phyloP scores from a whole-genome alignment of 192 early-diverging fungal genomes.

The Entomortierella chlamydospora region DNA sequence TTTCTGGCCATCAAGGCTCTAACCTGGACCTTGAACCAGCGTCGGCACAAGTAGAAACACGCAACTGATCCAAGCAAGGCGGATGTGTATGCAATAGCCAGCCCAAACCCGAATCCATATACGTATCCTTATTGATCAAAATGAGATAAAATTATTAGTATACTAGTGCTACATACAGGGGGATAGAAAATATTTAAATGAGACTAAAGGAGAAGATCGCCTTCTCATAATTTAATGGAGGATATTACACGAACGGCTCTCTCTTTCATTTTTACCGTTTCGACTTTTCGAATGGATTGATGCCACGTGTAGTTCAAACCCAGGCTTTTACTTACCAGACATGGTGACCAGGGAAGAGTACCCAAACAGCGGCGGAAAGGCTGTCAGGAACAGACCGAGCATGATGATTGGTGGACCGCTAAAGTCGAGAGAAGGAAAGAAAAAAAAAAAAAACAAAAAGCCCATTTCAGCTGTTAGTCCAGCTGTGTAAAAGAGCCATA shows the following conservation, averaged over 20 bases:
- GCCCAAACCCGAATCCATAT: constrained; percentile 70
- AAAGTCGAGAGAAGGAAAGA: not conserved
- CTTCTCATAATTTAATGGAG: too few relatives aligned
- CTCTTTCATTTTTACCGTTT: too few relatives aligned
- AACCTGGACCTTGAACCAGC: constrained; percentile 61
- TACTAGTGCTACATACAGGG: not conserved
- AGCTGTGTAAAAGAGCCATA: too few relatives aligned
- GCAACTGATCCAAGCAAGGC: constrained; percentile 65
- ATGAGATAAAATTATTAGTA: not conserved
- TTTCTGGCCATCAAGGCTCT: constrained; percentile 57
- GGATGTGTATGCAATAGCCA: constrained; percentile 71
- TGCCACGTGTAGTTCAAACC: too few relatives aligned
- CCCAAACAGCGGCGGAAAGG: constrained; percentile 77
- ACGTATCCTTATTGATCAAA: constrained; percentile 61
- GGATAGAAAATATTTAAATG: not conserved
- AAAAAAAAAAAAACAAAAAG: not conserved
- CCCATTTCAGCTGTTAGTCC: not conserved
- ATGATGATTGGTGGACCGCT: constrained; percentile 51
- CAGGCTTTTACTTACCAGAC: too few relatives aligned
- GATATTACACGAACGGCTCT: too few relatives aligned
- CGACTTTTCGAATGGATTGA: too few relatives aligned
- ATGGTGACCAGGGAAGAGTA: constrained; percentile 73
- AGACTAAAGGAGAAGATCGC: too few relatives aligned
- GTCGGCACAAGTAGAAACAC: constrained; percentile 65
- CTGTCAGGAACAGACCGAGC: constrained; percentile 62